Evolutionary conservation across 306 rosid species (phyloP).

Genomic region (Prunus mume): DNA sequence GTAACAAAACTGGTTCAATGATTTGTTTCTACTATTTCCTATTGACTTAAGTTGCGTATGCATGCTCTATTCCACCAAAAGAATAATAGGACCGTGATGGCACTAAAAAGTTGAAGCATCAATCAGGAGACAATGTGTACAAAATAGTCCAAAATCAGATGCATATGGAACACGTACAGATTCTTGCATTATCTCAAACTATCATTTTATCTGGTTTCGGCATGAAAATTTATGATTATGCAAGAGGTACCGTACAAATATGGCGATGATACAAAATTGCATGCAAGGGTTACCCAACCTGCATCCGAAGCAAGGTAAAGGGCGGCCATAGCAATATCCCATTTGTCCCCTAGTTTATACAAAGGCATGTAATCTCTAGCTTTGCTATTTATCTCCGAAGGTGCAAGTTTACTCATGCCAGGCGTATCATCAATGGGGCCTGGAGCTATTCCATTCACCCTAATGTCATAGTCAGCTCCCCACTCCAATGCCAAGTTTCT

Average conservation of each 20-base stretch:
- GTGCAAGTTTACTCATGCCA: conserved; percentile 83
- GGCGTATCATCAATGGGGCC: conserved; percentile 89
- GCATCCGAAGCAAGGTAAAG: conserved; percentile 82
- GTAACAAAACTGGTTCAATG: neutral
- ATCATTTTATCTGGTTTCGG: neutral
- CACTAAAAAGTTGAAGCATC: neutral
- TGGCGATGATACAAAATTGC: neutral
- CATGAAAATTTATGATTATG: neutral
- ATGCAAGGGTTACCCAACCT: conserved; percentile 43
- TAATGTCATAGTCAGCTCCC: conserved; percentile 89
- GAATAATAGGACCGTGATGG: neutral
- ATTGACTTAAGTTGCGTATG: neutral
- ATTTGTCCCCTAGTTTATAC: conserved; percentile 76
- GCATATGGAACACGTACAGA: neutral
- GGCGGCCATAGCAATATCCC: conserved; percentile 98
- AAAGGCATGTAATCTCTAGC: conserved; percentile 55
- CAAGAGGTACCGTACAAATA: neutral
- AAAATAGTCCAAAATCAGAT: neutral
- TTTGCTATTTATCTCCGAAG: conserved; percentile 56
- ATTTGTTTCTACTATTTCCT: neutral
- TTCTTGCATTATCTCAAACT: neutral
- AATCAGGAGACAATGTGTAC: neutral
- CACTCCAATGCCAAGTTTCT: conserved; percentile 96
- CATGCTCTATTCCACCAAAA: neutral
- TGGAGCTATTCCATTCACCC: conserved; percentile 94